Conservation (phyloP, 108 stramenopile genomes). For the Discostella stelligeroides region DNA sequence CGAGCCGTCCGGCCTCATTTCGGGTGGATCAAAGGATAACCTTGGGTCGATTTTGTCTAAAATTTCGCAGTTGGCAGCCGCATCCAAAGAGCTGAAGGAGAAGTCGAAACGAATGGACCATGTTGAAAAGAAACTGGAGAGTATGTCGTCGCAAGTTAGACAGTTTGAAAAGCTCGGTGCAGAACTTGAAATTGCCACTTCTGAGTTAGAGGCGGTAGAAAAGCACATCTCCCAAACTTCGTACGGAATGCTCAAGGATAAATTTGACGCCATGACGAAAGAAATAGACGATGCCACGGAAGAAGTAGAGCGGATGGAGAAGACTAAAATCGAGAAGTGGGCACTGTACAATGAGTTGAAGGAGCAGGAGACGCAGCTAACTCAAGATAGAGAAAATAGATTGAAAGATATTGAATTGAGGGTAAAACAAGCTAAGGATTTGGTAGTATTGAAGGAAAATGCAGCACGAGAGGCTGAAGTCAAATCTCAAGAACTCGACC, state of each 20-base stretch:
- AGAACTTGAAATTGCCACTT: conserved; percentile 74
- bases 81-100: conserved; percentile 54
- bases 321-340: conserved; percentile 76
- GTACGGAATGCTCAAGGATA: conserved; percentile 79
- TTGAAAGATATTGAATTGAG: conserved; percentile 70
- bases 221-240: conserved; percentile 90
- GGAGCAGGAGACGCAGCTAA: conserved; percentile 81
- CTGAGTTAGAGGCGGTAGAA: conserved; percentile 73
- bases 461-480: conserved; percentile 74
- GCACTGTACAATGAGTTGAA: conserved; percentile 81
- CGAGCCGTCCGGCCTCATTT: conserved; percentile 97
- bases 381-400: conserved; percentile 73
- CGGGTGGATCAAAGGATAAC: conserved; percentile 87
- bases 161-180: conserved; percentile 66
- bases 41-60: conserved; percentile 83
- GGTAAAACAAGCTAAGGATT: conserved; percentile 76
- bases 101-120: conserved; percentile 49
- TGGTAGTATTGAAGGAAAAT: conserved; percentile 56
- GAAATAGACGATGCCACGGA: conserved; percentile 68
- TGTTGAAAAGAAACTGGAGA: conserved; percentile 54
- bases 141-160: conserved; percentile 51
- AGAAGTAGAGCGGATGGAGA: conserved; percentile 72
- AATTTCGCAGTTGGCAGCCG: conserved; percentile 63
- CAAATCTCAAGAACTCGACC: conserved; percentile 68
- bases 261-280: conserved; percentile 66